Evolutionary conservation across 2,329 filamentous ascomycete genomes (phyloP), one percentile per base, ranked within the genome.

Genomic region (Fusarium albidum): DNA sequence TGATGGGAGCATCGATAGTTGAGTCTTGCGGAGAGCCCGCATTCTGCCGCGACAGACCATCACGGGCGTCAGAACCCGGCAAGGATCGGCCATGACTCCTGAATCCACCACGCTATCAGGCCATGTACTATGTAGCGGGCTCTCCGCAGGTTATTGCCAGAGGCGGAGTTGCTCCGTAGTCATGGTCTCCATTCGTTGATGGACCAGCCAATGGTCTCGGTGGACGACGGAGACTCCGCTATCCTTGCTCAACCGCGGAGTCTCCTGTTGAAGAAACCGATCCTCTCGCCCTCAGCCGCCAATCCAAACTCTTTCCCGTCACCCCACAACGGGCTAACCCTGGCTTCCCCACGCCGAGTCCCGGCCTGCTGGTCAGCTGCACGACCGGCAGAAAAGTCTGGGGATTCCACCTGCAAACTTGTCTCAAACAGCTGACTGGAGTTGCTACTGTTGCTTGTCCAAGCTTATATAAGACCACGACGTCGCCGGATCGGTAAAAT

Each of bases 1-100:
- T 76, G 47, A 82, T 63, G 2, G 77, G 74, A 0, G 77, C 81
- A 50, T 87, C 82, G 4, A 83, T 21, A 21, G 4, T 21, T 21
- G 21, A 21, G 21, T 21, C 21, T 21, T 21, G 21, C 21, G 21
- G 21, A 21, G 21, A 21, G 21, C 21, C 21, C 21, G 21, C 21
- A 21, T 21, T 7, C 21, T 21, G 21, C 21, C 5, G 4, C 7
- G 21, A 21, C 21, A 21, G 7, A 21, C 5, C 21, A 21, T 21
- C 21, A 21, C 21, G 21, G 21, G 21, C 21, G 21, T 21, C 21
- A 21, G 7, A 21, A 21, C 21, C 21, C 21, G 44, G 54, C 18
- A 50, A 40, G 25, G 32, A n/a, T n/a, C n/a, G n/a, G n/a, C n/a
- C n/a, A n/a, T n/a, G n/a, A n/a, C n/a, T n/a, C n/a, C n/a, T n/a